These are phyloP conservation scores for Zymoseptoria pseudotritici DNA, from an alignment of 2,329 filamentous ascomycete genomes.

Conservation along the genomic window DNA sequence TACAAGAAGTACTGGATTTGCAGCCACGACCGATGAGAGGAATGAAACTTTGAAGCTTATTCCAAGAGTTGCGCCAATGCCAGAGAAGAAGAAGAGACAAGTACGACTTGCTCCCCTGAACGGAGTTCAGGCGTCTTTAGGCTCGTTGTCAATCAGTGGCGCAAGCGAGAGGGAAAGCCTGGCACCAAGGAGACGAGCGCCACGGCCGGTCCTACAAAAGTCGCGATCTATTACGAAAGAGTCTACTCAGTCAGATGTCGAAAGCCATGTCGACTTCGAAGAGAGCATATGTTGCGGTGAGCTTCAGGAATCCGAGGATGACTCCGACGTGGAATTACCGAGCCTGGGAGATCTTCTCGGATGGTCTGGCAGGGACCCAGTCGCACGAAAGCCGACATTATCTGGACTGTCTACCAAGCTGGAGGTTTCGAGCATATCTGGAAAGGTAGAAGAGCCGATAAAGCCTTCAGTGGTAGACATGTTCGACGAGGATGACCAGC, in stretches of 20 bases:
- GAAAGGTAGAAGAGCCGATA: not conserved
- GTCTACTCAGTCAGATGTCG: not conserved
- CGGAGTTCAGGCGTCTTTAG: not conserved
- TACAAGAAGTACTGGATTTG: not conserved
- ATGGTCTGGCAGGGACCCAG: slow-evolving; percentile 4
- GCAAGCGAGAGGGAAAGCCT: not conserved
- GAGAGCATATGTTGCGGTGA: slow-evolving; percentile 31
- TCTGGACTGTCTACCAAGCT: slow-evolving; percentile 3
- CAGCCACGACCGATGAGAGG: not conserved
- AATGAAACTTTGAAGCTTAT: not conserved
- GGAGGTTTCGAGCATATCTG: not conserved
- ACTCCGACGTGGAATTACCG: slow-evolving; percentile 22
- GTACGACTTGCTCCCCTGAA: slow-evolving; percentile 14
- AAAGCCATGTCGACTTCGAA: slow-evolving; percentile 20
- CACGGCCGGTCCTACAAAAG: not conserved
- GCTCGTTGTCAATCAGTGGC: not conserved
- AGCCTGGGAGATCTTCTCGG: slow-evolving; percentile 22
- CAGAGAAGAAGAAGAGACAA: slow-evolving; percentile 3
- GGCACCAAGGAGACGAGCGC: not conserved
- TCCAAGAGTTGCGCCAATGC: not conserved
- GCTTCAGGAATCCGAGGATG: slow-evolving; percentile 12
- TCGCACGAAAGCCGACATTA: not conserved
- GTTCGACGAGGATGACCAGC: not conserved
- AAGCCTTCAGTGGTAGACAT: not conserved
- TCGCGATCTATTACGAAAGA: not conserved